Base-by-base conservation (phyloP, 2,329 filamentous ascomycete species). In the Colletotrichum falcatum region DNA sequence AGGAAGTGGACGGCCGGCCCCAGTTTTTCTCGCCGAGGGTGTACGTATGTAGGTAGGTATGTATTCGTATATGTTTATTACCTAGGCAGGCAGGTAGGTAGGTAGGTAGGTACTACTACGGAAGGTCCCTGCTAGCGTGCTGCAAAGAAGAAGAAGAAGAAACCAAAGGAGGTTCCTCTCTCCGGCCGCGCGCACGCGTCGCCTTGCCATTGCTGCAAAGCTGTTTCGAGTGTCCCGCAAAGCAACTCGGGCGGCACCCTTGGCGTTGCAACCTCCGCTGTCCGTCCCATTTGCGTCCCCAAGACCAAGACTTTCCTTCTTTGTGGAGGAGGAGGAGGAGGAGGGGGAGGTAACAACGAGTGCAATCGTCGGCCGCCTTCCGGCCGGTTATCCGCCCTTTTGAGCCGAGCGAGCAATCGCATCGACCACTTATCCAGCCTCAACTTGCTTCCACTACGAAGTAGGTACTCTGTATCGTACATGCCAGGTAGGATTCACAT, bases 181-280 rank as follows among this genome's bases (percentile, higher is more conserved):
- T 12, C 37, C 14, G 30, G 35, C n/a, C 30, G 28, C 35, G 11
- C 37, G 6, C 23, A 20, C 39, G 16, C 28, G 9, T 18, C 20
- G n/a, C 23, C 23, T 59, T 39, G 26, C 26, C 53, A 58, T 44
- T 16, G 58, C 42, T 49, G 42, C 35, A 58, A 44, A 16, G 35
- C 42, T 35, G 65, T 64, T 68, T 63, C 42, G 60, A 35, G 53
- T 39, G 5, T 46, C 48, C 55, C 9, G 23, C 16, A 16, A 30
- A 37, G 51, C 58, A 65, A 65, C 66, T 54, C 35, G 54, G 53
- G 61, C 54, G 61, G 53, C 61, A 65, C 61, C 54, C 61, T 68
- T 68, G 53, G 61, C 53, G 53, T 58, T 65, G 66, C 51, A 65
- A 68, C 66, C 44, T 68, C 66, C 66, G 61, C 66, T 26, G 66